A percentile compares a stretch with the other conserved stretches of the same genome.
These are phyloP conservation scores for Parachaetomium inaequale DNA, from an alignment of 495 filamentous ascomycete species.

Conservation along the genomic window DNA sequence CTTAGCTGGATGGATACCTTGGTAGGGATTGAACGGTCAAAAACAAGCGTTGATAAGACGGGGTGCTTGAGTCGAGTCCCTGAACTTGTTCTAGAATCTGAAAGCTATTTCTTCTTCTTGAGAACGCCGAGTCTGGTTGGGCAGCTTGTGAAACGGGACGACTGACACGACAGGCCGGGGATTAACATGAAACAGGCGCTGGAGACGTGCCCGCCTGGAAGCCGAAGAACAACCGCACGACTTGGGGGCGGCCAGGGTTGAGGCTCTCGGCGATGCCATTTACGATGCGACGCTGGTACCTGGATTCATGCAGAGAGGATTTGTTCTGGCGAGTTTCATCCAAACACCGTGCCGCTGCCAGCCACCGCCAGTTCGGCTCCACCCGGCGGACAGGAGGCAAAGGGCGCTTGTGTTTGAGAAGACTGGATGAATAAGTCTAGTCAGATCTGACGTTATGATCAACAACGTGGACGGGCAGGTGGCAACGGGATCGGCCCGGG, in stretches of 20 bases:
- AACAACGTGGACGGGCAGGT: neutral
- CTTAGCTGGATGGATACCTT: too few species aligned
- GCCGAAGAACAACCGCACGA: conserved; percentile 2
- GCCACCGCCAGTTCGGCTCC: neutral
- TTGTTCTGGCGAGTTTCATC: conserved; percentile 10
- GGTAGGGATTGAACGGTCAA: neutral
- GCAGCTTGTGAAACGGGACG: conserved; percentile 16
- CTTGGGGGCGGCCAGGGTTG: neutral
- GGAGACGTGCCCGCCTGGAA: neutral
- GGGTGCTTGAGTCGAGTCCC: neutral
- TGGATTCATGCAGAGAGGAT: neutral
- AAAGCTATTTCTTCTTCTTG: neutral
- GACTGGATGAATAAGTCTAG: neutral
- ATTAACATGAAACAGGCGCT: conserved; percentile 29
- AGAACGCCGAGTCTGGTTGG: conserved; percentile 11
- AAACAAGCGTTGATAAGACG: neutral
- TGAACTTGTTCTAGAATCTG: neutral
- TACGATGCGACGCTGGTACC: neutral
- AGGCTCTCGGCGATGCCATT: neutral
- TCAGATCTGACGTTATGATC: conserved; percentile 1
- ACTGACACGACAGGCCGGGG: conserved; percentile 8
- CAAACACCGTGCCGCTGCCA: conserved; percentile 9
- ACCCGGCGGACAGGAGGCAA: neutral
- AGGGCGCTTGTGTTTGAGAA: conserved; percentile 1
- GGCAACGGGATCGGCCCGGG: conserved; percentile 10